Percentiles rank a stretch among this genome's conserved stretches.
Conservation (phyloP, 345 rosid genomes). For the Dipteronia sinensis region DNA sequence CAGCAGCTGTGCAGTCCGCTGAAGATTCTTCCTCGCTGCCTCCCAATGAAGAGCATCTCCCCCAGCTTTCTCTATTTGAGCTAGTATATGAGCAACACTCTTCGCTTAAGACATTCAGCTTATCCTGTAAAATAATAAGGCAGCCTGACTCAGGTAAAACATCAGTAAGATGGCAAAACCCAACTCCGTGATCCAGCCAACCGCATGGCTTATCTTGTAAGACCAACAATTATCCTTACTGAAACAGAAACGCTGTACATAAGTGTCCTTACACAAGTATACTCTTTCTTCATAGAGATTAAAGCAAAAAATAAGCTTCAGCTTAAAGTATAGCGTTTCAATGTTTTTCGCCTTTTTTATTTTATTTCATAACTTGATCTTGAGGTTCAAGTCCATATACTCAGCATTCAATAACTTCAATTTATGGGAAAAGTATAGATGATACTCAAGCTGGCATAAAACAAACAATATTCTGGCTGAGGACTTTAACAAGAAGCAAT, state of each 20-base stretch:
- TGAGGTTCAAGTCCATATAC: background rate
- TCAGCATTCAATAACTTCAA: background rate
- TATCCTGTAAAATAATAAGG: constrained; percentile 48
- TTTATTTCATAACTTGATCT: background rate
- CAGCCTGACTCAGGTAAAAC: background rate
- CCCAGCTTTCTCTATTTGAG: constrained; percentile 99
- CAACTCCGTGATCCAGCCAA: background rate
- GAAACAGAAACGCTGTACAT: background rate
- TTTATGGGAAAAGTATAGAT: background rate
- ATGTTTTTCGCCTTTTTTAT: background rate
- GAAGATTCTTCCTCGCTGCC: constrained; percentile 83
- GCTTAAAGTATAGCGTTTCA: background rate
- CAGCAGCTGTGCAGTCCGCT: constrained; percentile 41
- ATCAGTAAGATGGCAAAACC: background rate
- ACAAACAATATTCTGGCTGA: background rate
- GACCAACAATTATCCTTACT: constrained; percentile 1
- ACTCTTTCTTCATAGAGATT: background rate
- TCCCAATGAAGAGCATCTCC: constrained; percentile 92
- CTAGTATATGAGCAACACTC: constrained; percentile 90
- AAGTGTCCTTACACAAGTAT: background rate
- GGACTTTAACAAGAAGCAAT: background rate
- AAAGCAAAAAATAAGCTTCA: constrained; percentile 11
- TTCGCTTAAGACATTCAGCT: constrained; percentile 53
- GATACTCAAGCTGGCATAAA: background rate
- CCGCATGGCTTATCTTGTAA: background rate